Conservation (phyloP, 129 eudicot genomes). For the Cynara cardunculus region DNA sequence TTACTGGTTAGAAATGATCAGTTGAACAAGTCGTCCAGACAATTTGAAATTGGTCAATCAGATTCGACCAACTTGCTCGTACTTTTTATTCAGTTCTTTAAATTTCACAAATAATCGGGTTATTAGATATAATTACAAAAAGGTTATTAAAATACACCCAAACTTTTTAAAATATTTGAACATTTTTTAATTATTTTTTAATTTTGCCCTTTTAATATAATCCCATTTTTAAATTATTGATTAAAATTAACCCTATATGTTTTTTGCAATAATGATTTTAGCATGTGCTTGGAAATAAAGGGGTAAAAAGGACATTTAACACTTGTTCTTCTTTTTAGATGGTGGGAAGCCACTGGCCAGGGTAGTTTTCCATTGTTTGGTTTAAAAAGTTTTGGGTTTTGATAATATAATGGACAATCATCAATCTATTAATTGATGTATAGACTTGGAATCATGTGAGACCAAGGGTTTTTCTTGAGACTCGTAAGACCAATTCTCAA, state of each 20-base stretch:
- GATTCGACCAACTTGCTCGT: background rate
- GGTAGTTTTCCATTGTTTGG: background rate
- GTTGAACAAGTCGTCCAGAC: background rate
- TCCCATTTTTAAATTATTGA: background rate
- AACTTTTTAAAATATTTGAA: background rate
- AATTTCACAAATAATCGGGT: background rate
- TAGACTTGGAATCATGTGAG: no score
- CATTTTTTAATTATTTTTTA: background rate
- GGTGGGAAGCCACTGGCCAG: slow-evolving; percentile 13
- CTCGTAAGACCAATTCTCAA: no score
- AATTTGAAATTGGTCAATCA: background rate
- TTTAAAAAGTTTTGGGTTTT: background rate
- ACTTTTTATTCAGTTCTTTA: background rate
- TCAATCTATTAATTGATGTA: no score
- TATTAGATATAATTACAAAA: background rate
- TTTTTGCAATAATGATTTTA: background rate
- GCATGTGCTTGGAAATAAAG: background rate
- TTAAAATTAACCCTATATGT: background rate
- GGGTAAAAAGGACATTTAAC: background rate
- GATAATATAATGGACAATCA: slow-evolving; percentile 1
- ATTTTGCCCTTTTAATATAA: background rate
- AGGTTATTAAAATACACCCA: background rate
- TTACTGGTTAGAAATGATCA: background rate
- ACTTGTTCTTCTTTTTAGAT: slow-evolving; percentile 1
- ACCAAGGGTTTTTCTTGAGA: no score